phyloP scores from a whole-genome alignment of 768 basidiomycete genomes.

The Boletus rufocinnamomeus region DNA sequence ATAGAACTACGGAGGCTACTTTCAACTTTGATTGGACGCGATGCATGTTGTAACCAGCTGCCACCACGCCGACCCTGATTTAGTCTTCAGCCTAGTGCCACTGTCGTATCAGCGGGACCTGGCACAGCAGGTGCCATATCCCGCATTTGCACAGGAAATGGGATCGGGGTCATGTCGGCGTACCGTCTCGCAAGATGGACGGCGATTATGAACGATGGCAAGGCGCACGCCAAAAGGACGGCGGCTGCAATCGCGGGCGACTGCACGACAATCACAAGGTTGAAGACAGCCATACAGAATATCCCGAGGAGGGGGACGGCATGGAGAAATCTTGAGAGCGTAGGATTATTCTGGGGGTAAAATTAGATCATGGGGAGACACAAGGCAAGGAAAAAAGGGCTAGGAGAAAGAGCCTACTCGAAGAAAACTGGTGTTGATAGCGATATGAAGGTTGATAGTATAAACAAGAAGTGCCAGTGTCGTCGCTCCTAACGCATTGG shows the following conservation, averaged over 20 bases:
- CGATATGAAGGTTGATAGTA: conserved; percentile 32
- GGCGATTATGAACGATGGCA: conserved; percentile 21
- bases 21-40: not conserved
- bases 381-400: not conserved
- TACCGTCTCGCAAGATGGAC: conserved; percentile 12
- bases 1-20: conserved; percentile 10
- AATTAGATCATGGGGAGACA: not conserved
- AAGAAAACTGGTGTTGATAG: conserved; percentile 18
- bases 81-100: not conserved
- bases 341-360: conserved; percentile 13
- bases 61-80: not conserved
- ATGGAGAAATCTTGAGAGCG: conserved; percentile 24
- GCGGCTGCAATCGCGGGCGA: conserved; percentile 24
- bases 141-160: conserved; percentile 11
- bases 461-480: conserved; percentile 33
- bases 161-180: conserved; percentile 3
- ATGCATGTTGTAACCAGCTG: not conserved
- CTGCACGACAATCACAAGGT: conserved; percentile 19
- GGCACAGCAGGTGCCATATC: not conserved
- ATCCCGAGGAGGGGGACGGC: conserved; percentile 31
- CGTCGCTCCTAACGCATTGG: conserved; percentile 15
- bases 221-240: conserved; percentile 24
- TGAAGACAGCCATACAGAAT: conserved; percentile 20
- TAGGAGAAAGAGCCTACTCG: conserved; percentile 13
- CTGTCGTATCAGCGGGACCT: not conserved